Evolutionary conservation across 2,329 filamentous ascomycete species (phyloP), one percentile per base, ranked within the genome.

Genomic region (Trichoderma atroviride): DNA sequence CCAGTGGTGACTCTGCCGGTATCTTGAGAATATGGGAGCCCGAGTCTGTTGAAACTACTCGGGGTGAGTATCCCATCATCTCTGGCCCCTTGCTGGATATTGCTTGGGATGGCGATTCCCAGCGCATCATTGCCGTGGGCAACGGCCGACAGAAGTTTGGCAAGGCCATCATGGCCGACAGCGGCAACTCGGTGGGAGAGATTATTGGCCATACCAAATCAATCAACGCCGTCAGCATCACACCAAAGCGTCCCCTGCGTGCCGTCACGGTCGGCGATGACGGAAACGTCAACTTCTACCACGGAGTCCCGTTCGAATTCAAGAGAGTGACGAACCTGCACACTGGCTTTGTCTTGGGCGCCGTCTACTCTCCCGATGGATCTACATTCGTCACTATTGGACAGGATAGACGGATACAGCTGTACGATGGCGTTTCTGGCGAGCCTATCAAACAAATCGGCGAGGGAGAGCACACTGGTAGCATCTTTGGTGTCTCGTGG

Each of bases 351-450:
- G 89, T 98, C 22, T 92, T 95, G 75, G 94, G 92, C 33, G 89
- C 94, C 5, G 92, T 90, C 2, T 99, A 97, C 80, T 95, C 93
- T 33, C 95, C 95, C 0, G 94, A 98, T 78, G 96, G 96, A 58
- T 89, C 85, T 52, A 84, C 85, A 47, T 83, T 99, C 71, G 92
- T 96, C 40, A 97, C 92, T 64, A 95, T 97, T 2, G 95, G 96
- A 47, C 93, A 92, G n/a, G 96, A 99, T 80, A 90, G 90, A 78
- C 89, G 88, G 77, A 97, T 99, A 73, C 96, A 96, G 85, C 84
- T 99, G 11, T 99, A 97, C 78, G 94, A 99, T 78, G 96, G 95
- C 71, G 97, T 97, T 86, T 97, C 94, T 19, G 96, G 96, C 35
- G 94, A 97, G 77, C 86, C 91, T 0, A 92, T 89, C 56, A 87